phyloP scores from a whole-genome alignment of 768 basidiomycete species.

The Paxillus ammoniavirescens region DNA sequence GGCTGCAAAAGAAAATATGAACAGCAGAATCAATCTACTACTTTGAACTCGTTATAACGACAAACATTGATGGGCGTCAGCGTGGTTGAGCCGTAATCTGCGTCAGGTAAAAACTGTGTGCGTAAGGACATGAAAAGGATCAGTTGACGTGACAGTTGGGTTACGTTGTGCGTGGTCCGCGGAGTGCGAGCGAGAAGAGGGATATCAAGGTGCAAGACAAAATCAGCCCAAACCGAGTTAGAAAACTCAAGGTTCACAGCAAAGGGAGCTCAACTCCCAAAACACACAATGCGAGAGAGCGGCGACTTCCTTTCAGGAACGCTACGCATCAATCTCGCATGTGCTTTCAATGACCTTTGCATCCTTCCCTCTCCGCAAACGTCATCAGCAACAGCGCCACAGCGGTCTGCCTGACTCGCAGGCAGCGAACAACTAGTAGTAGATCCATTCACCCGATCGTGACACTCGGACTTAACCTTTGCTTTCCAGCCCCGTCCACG shows the following conservation, averaged over 20 bases:
- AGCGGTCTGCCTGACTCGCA: conserved; percentile 1
- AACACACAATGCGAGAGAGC: conserved; percentile 19
- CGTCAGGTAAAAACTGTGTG: not conserved
- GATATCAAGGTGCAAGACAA: not conserved
- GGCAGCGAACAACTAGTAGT: conserved; percentile 7
- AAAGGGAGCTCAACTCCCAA: conserved; percentile 19
- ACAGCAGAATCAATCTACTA: conserved; percentile 31
- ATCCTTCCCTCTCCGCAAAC: conserved; percentile 4
- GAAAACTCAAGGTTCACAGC: not conserved
- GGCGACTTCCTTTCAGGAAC: conserved; percentile 24
- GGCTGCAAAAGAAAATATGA: conserved; percentile 5
- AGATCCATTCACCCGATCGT: conserved; percentile 2
- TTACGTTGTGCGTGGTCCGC: not conserved
- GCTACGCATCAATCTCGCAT: conserved; percentile 9
- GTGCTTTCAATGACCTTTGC: not conserved
- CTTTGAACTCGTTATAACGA: not conserved
- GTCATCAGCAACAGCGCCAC: not conserved
- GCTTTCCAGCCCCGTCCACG: conserved; percentile 17
- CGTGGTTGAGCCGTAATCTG: conserved; percentile 7
- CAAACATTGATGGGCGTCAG: conserved; percentile 7
- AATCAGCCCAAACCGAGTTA: not conserved
- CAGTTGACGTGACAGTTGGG: not conserved
- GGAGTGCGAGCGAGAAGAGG: not conserved
- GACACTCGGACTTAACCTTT: not conserved
- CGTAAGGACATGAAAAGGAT: not conserved